phyloP scores from a whole-genome alignment of 208 protist genomes.

The Naegleria lovaniensis region DNA sequence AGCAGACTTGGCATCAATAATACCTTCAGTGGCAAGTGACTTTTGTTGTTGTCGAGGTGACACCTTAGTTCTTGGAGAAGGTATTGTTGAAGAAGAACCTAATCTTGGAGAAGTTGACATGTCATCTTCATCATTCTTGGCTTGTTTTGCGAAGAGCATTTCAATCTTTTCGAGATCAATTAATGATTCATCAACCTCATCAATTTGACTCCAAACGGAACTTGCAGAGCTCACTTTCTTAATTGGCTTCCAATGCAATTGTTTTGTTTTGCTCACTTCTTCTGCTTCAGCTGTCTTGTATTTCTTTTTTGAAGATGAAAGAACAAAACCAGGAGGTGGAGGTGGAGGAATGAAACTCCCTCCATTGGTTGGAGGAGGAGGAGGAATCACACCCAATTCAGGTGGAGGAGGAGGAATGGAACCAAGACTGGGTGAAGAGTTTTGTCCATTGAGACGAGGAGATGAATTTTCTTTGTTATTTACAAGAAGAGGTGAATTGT shows the following conservation, averaged over 20 bases:
- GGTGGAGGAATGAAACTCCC: not conserved
- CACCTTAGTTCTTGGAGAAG: not conserved
- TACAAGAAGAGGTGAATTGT: not conserved
- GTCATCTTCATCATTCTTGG: not conserved
- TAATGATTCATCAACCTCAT: not conserved
- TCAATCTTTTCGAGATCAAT: conserved; percentile 1
- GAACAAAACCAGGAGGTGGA: not conserved
- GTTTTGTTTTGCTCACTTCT: not conserved
- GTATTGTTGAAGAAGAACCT: not conserved
- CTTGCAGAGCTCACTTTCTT: not conserved
- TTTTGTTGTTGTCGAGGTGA: not conserved
- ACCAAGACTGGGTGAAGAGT: not conserved
- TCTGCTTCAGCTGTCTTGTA: not conserved
- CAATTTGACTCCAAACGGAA: not conserved
- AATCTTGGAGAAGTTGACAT: not conserved
- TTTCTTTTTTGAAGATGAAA: not conserved
- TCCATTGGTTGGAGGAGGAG: not conserved
- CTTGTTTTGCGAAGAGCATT: not conserved
- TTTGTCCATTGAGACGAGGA: not conserved
- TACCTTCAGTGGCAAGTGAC: not conserved
- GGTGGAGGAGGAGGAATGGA: not conserved
- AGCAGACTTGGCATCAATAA: not conserved
- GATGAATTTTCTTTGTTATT: not conserved
- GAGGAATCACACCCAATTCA: not conserved
- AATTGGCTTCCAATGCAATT: conserved; percentile 9